Conservation (phyloP, 2,329 filamentous ascomycete genomes). For the Sarocladium strictum region DNA sequence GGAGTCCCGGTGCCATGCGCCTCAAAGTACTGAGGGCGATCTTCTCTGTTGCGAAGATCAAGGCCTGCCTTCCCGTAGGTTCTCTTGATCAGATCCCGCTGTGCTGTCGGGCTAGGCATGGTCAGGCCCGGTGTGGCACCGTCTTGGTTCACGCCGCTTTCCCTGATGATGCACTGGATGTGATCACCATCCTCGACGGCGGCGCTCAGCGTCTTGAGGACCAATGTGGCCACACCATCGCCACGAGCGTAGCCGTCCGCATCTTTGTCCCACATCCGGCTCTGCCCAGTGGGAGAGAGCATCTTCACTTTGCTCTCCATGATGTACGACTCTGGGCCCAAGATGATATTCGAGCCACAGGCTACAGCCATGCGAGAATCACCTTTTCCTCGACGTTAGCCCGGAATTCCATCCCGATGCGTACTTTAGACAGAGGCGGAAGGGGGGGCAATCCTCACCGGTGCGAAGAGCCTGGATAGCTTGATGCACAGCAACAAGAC, state of each 20-base stretch:
- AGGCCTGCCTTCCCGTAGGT: constrained; percentile 39
- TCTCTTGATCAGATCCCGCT: constrained; percentile 41
- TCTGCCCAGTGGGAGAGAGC: not conserved
- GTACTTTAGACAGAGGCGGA: too few species aligned
- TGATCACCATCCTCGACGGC: constrained; percentile 55
- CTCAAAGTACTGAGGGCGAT: constrained; percentile 31
- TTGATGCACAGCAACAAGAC: constrained; percentile 27
- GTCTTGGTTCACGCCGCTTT: constrained; percentile 49
- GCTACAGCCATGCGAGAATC: not conserved
- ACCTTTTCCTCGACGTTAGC: too few species aligned
- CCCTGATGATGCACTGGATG: constrained; percentile 50
- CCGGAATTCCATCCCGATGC: too few species aligned
- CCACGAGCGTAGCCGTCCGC: constrained; percentile 54
- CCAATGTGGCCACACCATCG: constrained; percentile 54
- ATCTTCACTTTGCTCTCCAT: not conserved
- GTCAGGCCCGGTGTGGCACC: constrained; percentile 47
- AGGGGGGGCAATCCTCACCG: constrained; percentile 18
- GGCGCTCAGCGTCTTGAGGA: constrained; percentile 53
- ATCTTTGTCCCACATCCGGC: not conserved
- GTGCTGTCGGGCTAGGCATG: constrained; percentile 46
- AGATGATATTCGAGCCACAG: not conserved
- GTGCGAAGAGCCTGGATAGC: constrained; percentile 21
- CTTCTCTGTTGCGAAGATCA: constrained; percentile 16
- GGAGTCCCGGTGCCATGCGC: constrained; percentile 35
- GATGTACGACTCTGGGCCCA: not conserved